A percentile compares a stretch with the other conserved stretches of the same genome.
Conservation (phyloP, 2,329 filamentous ascomycete species). For the Fusarium pininemorale region DNA sequence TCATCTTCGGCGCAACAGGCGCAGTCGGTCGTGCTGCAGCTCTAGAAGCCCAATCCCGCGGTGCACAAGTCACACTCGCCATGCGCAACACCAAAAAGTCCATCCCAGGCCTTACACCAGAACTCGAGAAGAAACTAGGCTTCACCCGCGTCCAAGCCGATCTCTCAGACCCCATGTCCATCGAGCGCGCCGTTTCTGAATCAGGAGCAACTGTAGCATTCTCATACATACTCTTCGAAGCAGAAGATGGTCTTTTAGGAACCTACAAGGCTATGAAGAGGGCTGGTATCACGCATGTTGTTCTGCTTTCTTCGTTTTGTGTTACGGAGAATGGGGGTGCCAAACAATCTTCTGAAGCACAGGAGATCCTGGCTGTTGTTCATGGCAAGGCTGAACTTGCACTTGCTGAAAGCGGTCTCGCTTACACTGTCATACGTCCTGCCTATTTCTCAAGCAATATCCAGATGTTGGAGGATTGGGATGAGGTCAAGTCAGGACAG, state of each 20-base stretch:
- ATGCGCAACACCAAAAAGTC: constrained; percentile 11
- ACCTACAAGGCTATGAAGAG: constrained; percentile 11
- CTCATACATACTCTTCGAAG: constrained; percentile 8
- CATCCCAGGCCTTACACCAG: not conserved
- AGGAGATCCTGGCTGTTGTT: not conserved
- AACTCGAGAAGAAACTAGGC: not conserved
- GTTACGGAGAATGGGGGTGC: not conserved
- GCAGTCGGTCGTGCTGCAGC: constrained; percentile 14
- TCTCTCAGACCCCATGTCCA: constrained; percentile 5
- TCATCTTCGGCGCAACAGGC: constrained; percentile 24
- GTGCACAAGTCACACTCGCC: constrained; percentile 7
- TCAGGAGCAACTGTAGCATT: constrained; percentile 15
- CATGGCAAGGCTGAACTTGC: constrained; percentile 18
- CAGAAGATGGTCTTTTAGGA: not conserved
- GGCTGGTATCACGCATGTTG: constrained; percentile 7
- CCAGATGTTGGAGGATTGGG: not conserved
- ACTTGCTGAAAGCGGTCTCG: not conserved
- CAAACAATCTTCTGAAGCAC: not conserved
- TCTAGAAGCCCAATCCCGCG: constrained; percentile 10
- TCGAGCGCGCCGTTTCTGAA: not conserved
- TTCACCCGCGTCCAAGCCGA: constrained; percentile 20
- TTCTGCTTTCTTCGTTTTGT: not conserved
- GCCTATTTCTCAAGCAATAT: constrained; percentile 23
- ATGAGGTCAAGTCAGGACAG: not conserved
- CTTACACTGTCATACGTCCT: not conserved